Evolutionary conservation across 805 yeast genomes (phyloP), one percentile per base, ranked within the genome.

Genomic region (Hanseniaspora occidentalis): DNA sequence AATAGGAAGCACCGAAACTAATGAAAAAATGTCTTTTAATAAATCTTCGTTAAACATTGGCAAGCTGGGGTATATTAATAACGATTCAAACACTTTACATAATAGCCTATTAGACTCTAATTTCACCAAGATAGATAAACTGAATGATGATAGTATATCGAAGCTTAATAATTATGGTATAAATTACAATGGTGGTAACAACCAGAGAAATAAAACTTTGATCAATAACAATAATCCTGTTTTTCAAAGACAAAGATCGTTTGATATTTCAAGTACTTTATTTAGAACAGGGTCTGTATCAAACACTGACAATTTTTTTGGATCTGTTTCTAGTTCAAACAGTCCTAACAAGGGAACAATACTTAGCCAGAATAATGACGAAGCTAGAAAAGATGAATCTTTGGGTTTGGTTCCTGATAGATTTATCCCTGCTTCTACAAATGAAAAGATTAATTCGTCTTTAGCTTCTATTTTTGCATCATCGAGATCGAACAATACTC

Each of bases 401-500:
- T n/a, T n/a, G n/a, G n/a, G n/a, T n/a, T n/a, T 14, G 33, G 6
- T 29, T n/a, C 33, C 33, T n/a, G 33, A 29, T 29, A 29, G 33
- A 29, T 29, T n/a, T n/a, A 29, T 29, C 16, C 33, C 33, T n/a
- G 33, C 33, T 10, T 29, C 36, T 20, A 33, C 36, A 4, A 19
- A 19, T 11, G 24, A 33, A 10, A 33, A 33, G 16, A 11, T 11
- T 23, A 33, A 33, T 18, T 33, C 36, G 10, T 18, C 36, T 19
- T 4, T 31, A 29, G 34, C 27, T 4, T 37, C 34, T 14, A 22
- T 23, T 19, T 27, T 27, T 11, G n/a, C 40, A 7, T 20, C 35
- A 18, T n/a, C 38, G 17, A 23, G 11, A 8, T 23, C n/a, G 16
- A 35, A 11, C 21, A 35, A 35, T 13, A 23, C 7, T 39, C 46